Percentiles rank a stretch among this genome's conserved stretches.
These are phyloP conservation scores for Oldenlandia corymbosa DNA, from an alignment of 257 asterid species.

Conservation along the genomic window DNA sequence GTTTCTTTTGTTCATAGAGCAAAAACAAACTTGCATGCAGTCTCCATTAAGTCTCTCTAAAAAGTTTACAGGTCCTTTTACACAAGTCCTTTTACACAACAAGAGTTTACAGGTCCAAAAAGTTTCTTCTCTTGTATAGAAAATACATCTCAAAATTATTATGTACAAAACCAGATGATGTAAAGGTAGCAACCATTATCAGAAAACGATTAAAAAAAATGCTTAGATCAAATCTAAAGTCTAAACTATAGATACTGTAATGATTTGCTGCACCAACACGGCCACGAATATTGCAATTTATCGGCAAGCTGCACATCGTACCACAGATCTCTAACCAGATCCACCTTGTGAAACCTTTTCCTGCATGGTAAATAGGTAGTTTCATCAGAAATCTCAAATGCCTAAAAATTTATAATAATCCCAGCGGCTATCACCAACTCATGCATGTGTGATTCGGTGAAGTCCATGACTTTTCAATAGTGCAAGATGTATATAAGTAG, in stretches of 20 bases:
- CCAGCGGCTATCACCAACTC: background rate
- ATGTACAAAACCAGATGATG: constrained; percentile 3
- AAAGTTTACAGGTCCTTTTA: no score
- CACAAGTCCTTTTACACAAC: constrained; percentile 1
- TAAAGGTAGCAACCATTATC: background rate
- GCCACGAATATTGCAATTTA: background rate
- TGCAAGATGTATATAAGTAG: constrained; percentile 7
- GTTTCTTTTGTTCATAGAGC: no score
- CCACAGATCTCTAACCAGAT: constrained; percentile 16
- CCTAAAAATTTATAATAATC: background rate
- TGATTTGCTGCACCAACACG: background rate
- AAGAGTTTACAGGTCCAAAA: no score
- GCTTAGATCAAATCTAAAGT: background rate
- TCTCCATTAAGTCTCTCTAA: background rate
- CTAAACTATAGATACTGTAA: no score
- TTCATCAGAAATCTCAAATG: background rate
- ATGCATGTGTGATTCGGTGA: background rate
- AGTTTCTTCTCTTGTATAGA: background rate
- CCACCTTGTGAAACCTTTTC: constrained; percentile 18
- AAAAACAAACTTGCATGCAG: no score
- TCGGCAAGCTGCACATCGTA: no score
- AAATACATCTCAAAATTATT: constrained; percentile 12
- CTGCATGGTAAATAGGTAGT: constrained; percentile 19
- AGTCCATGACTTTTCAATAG: background rate
- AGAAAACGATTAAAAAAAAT: background rate